Conservation (phyloP, 2,329 filamentous ascomycete genomes). For the Ophiostoma angusticollis region DNA sequence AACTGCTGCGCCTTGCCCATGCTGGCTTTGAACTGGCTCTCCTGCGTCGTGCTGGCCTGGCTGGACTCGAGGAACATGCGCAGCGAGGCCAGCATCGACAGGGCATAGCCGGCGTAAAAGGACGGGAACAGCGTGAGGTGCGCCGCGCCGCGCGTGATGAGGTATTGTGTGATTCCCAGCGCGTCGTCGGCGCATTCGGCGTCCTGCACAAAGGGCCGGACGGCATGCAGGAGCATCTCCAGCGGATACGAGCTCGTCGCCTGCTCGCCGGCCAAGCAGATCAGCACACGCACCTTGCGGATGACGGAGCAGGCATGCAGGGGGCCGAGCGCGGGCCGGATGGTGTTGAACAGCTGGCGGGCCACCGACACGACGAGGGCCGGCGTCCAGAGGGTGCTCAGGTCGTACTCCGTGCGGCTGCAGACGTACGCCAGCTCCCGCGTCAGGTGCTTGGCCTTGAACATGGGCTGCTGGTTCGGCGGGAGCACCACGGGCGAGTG, state of each 20-base stretch:
- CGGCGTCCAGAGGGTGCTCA: slow-evolving; percentile 59
- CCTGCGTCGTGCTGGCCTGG: slow-evolving; percentile 70
- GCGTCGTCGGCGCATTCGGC: slow-evolving; percentile 83
- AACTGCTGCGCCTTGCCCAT: slow-evolving; percentile 65
- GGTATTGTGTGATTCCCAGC: slow-evolving; percentile 73
- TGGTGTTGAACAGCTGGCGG: slow-evolving; percentile 64
- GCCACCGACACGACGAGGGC: slow-evolving; percentile 61
- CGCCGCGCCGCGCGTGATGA: slow-evolving; percentile 53
- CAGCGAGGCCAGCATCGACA: slow-evolving; percentile 70
- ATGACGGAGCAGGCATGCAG: slow-evolving; percentile 78
- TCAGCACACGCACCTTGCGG: slow-evolving; percentile 69
- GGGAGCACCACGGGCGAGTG: slow-evolving; percentile 55
- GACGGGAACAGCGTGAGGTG: slow-evolving; percentile 55
- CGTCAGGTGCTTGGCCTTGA: slow-evolving; percentile 63
- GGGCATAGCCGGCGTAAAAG: slow-evolving; percentile 67
- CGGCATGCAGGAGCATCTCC: slow-evolving; percentile 76
- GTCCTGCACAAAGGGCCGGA: slow-evolving; percentile 68
- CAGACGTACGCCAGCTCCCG: slow-evolving; percentile 70
- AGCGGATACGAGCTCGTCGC: slow-evolving; percentile 71
- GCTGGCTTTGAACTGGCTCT: slow-evolving; percentile 67
- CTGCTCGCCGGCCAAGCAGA: slow-evolving; percentile 61
- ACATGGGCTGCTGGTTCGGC: slow-evolving; percentile 74
- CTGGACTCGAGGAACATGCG: slow-evolving; percentile 61
- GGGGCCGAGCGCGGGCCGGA: slow-evolving; percentile 73
- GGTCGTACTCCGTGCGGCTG: slow-evolving; percentile 52